Base-by-base conservation (phyloP, 768 basidiomycete species). In the Leccinum barrowsii region DNA sequence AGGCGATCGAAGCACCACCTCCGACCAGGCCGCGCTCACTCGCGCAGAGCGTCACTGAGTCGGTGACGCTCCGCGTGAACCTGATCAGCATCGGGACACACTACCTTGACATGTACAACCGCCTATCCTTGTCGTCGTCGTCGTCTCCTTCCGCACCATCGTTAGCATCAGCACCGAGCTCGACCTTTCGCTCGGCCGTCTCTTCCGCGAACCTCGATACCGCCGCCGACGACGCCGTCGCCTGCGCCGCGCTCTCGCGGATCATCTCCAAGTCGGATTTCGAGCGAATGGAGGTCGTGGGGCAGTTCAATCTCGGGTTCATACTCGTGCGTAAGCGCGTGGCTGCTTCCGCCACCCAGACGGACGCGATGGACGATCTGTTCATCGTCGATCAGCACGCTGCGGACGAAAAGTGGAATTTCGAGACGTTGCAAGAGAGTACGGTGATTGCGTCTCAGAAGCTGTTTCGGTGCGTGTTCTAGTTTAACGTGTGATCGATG, bases 371-470 rank as follows among this genome's bases (percentile, higher is more conserved):
- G 75, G 95, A 98, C 68, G 96, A 99, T 66, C 76, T 99, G 44
- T 98, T 98, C 74, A 94, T 99, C 61, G 82, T 98, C 17, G 96
- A 98, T 66, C 96, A 98, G 69, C 96, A 98, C 72, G 96, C 96
- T 5, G 87, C 92, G 5, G 97, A 99, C 73, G 97, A 98, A 74
- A 98, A 98, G 76, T 98, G 92, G 75, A 98, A 98, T 70, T 98
- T 98, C 69, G 97, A 98, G 78, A 90, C 84, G 1, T 75, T 98
- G 57, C 96, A 98, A 72, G 80, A 83, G 63, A 93, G 86, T n/a
- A 98, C 95, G 11, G 82, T 81, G 53, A 94, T 99, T 57, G 82
- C 90, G 63, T 91, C 90, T 2, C 96, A 98, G 66, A 85, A 77
- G 59, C 77, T 98, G 4, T 83, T 96, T 70, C 80, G 81, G 95